A percentile compares a stretch with the other conserved stretches of the same genome.
Conservation (phyloP, 371 early-diverging fungal species). For the Parasitella parasitica region DNA sequence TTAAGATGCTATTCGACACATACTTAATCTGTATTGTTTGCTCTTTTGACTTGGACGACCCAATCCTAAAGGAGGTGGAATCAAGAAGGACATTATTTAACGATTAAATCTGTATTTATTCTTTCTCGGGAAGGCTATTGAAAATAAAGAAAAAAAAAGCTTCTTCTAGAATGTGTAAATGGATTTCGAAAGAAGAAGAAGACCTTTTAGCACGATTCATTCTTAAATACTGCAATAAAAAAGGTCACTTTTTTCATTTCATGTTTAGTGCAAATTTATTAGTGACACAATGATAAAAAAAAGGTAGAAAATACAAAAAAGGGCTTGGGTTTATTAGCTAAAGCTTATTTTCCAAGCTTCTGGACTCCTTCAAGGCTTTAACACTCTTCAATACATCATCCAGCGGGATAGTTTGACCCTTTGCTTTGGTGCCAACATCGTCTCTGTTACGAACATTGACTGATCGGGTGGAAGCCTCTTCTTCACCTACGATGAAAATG, state of each 20-base stretch:
- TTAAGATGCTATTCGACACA: neutral
- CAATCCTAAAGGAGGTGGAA: conserved; percentile 30
- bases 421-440: conserved; percentile 79
- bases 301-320: conserved; percentile 9
- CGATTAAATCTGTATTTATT: neutral
- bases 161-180: neutral
- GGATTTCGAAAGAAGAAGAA: conserved; percentile 4
- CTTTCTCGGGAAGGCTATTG: neutral
- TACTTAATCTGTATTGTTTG: conserved; percentile 31
- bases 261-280: neutral
- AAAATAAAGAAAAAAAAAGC: conserved; percentile 5
- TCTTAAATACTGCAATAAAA: conserved; percentile 6
- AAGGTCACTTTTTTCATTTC: conserved; percentile 7
- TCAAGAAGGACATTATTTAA: conserved; percentile 2
- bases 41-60: conserved; percentile 30
- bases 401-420: conserved; percentile 74
- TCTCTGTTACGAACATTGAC: conserved; percentile 94
- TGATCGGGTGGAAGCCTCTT: conserved; percentile 80
- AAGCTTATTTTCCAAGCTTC: conserved; percentile 57
- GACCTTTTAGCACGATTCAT: neutral
- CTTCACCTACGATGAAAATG: conserved; percentile 91
- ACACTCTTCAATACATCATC: conserved; percentile 68
- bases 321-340: conserved; percentile 20
- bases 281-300: neutral
- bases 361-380: conserved; percentile 56